Conservation (phyloP, 2,329 filamentous ascomycete species). For the Monilinia aucupariae region DNA sequence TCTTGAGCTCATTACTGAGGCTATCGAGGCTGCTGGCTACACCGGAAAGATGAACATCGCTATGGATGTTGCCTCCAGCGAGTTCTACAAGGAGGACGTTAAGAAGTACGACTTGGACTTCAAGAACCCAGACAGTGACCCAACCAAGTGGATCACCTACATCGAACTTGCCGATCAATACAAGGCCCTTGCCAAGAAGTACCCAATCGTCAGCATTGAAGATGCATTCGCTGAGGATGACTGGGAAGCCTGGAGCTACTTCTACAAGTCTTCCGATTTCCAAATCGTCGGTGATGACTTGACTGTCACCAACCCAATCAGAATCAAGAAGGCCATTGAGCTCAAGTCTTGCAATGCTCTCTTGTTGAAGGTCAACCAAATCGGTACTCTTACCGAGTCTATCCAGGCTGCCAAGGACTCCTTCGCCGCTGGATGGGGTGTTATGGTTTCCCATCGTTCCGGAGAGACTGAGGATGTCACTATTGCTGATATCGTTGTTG, state of each 20-base stretch:
- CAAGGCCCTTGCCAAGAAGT: slow-evolving; percentile 82
- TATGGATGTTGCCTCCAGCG: slow-evolving; percentile 98
- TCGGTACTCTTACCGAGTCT: slow-evolving; percentile 96
- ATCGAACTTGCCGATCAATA: slow-evolving; percentile 93
- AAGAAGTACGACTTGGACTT: slow-evolving; percentile 99
- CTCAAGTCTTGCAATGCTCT: slow-evolving; percentile 98
- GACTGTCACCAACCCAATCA: slow-evolving; percentile 97
- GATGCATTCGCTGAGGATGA: slow-evolving; percentile 99
- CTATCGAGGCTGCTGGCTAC: slow-evolving; percentile 94
- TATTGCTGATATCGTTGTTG: slow-evolving; percentile 96
- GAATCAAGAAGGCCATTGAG: slow-evolving; percentile 99
- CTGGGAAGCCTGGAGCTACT: slow-evolving; percentile 99
- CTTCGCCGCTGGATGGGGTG: slow-evolving; percentile 90
- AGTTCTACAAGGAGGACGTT: slow-evolving; percentile 96
- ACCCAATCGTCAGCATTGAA: slow-evolving; percentile 98
- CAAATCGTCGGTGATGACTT: slow-evolving; percentile 98
- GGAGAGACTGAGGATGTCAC: slow-evolving; percentile 99
- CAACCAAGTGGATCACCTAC: slow-evolving; percentile 96
- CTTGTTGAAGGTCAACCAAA: slow-evolving; percentile 99
- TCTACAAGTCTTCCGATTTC: slow-evolving; percentile 98
- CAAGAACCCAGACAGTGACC: slow-evolving; percentile 99
- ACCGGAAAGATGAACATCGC: slow-evolving; percentile 95
- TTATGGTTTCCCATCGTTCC: slow-evolving; percentile 99
- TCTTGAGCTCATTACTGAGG: slow-evolving; percentile 88
- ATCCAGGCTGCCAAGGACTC: slow-evolving; percentile 99